Percentiles rank a stretch among this genome's conserved stretches.
phyloP scores from a whole-genome alignment of 1,284 basidiomycete species.

The Cryptococcus floricola region DNA sequence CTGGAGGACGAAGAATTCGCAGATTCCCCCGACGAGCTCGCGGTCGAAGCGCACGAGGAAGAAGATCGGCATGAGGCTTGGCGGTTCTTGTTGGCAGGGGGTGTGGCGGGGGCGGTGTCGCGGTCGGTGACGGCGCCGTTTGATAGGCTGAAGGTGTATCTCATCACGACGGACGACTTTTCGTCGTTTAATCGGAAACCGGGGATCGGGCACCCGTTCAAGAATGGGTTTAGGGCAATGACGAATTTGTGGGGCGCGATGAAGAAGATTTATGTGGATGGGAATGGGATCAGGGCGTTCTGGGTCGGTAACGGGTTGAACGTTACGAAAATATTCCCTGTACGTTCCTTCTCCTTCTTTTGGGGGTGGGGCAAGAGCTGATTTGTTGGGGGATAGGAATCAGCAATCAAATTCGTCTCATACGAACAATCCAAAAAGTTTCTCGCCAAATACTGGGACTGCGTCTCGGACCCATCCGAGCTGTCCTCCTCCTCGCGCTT shows the following conservation, averaged over 20 bases:
- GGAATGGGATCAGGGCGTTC: conserved; percentile 78
- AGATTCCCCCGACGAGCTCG: conserved; percentile 57
- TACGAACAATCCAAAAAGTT: conserved; percentile 95
- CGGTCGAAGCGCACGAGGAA: conserved; percentile 59
- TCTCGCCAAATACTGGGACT: conserved; percentile 87
- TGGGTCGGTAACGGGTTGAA: conserved; percentile 70
- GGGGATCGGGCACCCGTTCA: conserved; percentile 37
- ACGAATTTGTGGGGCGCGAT: conserved; percentile 70
- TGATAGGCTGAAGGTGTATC: conserved; percentile 92
- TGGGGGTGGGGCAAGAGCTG: not conserved
- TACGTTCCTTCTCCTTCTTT: conserved; percentile 25
- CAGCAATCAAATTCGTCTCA: conserved; percentile 95
- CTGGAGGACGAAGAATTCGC: conserved; percentile 50
- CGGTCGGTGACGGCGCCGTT: conserved; percentile 96
- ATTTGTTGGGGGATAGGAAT: conserved; percentile 57
- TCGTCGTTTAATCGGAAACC: conserved; percentile 18
- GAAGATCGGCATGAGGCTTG: conserved; percentile 71
- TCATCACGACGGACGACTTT: conserved; percentile 68
- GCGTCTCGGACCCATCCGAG: conserved; percentile 81
- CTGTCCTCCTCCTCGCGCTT: conserved; percentile 91
- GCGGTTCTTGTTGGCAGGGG: conserved; percentile 89
- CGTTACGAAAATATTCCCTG: conserved; percentile 81
- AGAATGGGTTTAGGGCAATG: conserved; percentile 52
- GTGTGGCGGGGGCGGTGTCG: conserved; percentile 90
- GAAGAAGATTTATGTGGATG: conserved; percentile 74